Conservation (phyloP, 192 early-diverging fungal genomes). For the Umbelopsis sp. region DNA sequence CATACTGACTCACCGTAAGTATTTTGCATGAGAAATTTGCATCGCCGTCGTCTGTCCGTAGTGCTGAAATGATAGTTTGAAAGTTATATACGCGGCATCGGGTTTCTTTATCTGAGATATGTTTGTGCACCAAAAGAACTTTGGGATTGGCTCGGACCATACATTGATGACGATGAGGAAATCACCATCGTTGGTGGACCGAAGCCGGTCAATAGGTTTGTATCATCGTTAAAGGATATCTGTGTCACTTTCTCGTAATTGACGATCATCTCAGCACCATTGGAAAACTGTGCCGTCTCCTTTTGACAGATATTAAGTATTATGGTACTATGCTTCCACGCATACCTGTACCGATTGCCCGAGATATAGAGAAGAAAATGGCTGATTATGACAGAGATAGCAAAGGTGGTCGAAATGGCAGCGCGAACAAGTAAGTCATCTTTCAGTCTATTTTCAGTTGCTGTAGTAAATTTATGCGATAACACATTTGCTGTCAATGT, state of each 20-base stretch:
- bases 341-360: constrained; percentile 80
- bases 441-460: background rate
- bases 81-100: constrained; percentile 77
- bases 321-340: constrained; percentile 79
- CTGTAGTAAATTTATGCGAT: background rate
- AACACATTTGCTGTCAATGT: background rate
- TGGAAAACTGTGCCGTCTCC: constrained; percentile 64
- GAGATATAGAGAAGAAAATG: constrained; percentile 71
- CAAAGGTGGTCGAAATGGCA: background rate
- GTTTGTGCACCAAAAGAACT: constrained; percentile 75
- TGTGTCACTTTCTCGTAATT: background rate
- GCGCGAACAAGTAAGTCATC: background rate
- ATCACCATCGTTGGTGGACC: constrained; percentile 60
- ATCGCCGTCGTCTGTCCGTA: background rate
- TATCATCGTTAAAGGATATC: background rate
- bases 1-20: constrained; percentile 77
- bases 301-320: constrained; percentile 79
- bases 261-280: constrained; percentile 62
- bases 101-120: constrained; percentile 82
- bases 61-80: background rate
- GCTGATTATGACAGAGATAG: constrained; percentile 47
- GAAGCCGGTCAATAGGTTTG: constrained; percentile 62
- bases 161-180: constrained; percentile 81
- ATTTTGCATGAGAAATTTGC: background rate
- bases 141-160: constrained; percentile 80